Base-by-base conservation (phyloP, 345 rosid genomes). In the Euclidium syriacum region DNA sequence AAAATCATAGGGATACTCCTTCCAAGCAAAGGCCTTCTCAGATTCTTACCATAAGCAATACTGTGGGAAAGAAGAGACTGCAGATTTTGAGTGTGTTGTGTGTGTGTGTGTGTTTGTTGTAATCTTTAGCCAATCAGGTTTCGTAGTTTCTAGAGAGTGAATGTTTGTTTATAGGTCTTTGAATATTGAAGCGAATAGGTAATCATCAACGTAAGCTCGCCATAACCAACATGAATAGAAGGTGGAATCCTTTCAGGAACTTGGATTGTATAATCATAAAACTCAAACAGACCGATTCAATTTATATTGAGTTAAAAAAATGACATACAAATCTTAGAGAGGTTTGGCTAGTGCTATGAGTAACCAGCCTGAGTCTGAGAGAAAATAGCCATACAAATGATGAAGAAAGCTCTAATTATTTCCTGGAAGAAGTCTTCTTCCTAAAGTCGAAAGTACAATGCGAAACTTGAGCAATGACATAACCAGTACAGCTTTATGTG, bases 121-220 rank as follows among this genome's bases (percentile, higher is more conserved):
- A 70, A 62, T 54, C 52, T 62, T 53, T 70, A 62, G 69, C 52
- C 52, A 46, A n/a, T 52, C 49, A 70, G 68, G 50, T 53, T 62
- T 57, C 7, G 36, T 63, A 70, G 58, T 55, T 55, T 55, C 11
- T 39, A 56, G 58, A 47, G 52, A 63, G 57, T 61, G 64, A 70
- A 23, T 70, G 69, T 62, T 55, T 70, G 69, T 62, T 55, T 57
- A 70, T 70, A 70, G 50, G 47, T 62, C 18, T 54, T 54, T 62
- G 52, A 70, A 55, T 56, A 54, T 47, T 62, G 64, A 54, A 47
- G 64, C 6, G 9, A 34, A 46, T 54, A 70, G 74, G 49, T 69
- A 6, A 29, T 1, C 26, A 54, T 27, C 67, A 52, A 62, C 60
- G 41, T 60, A 60, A 68, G 62, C 54, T 43, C 23, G 62, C 36